Evolutionary conservation across 257 asterid species (phyloP).

Genomic region (Leonotis leonurus): DNA sequence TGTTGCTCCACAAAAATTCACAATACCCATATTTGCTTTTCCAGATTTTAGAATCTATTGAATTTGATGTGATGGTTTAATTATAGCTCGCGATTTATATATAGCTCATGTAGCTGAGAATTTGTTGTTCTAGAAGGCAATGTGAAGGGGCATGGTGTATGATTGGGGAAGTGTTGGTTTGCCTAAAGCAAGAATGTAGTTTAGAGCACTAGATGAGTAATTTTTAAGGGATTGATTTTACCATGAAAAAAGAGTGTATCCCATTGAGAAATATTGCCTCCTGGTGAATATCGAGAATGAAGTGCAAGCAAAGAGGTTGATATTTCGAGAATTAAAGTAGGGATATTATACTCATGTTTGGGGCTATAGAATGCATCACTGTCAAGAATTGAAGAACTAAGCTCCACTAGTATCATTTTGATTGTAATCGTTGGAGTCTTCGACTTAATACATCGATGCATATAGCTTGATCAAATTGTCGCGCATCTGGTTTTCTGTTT

Average conservation of each 20-base stretch:
- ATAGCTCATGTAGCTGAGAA: not conserved
- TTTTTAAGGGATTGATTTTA: too few relatives aligned
- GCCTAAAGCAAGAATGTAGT: not conserved
- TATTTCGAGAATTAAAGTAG: not conserved
- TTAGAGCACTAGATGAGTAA: too few relatives aligned
- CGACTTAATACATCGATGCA: not conserved
- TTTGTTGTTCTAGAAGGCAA: not conserved
- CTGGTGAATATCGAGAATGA: not conserved
- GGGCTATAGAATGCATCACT: too few relatives aligned
- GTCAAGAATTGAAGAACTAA: too few relatives aligned
- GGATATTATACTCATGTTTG: not conserved
- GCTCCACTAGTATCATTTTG: not conserved
- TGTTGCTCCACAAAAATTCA: not conserved
- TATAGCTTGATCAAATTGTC: not conserved
- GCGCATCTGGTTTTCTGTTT: not conserved
- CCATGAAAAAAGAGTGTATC: too few relatives aligned
- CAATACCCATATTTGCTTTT: not conserved
- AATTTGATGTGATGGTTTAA: not conserved
- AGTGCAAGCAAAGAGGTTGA: not conserved
- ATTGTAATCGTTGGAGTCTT: not conserved
- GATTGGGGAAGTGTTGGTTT: not conserved
- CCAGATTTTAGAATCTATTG: not conserved
- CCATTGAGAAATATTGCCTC: not conserved
- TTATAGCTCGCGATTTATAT: not conserved
- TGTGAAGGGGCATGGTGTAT: not conserved